Base-by-base conservation (phyloP, 208 protist genomes). In the Trypanosoma cruzi region DNA sequence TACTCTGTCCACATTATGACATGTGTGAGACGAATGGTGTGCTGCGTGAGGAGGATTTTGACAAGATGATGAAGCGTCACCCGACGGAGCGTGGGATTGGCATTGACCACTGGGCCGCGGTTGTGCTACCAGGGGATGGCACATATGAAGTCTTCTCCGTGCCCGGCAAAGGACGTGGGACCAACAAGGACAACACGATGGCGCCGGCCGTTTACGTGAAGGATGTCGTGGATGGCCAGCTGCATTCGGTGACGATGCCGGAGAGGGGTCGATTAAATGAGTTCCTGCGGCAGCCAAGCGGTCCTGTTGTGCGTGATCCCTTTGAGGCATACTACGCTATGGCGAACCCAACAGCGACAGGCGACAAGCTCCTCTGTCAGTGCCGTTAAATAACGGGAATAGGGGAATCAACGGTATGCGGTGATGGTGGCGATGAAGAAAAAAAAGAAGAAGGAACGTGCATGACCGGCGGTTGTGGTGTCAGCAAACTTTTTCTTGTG, bases 1-100 rank as follows among this genome's bases (percentile, higher is more conserved):
- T 97, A 22, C 37, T 96, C n/a, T 96, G 93, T 71, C 91, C 93
- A 5, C 89, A 96, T 67, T 82, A 93, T 57, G 90, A 95, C 65
- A 49, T 66, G 31, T 82, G 82, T 14, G 82, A 92, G 68, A 77
- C 64, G 52, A 93, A 96, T 60, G 86, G 86, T 26, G 70, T 92
- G n/a, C 75, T 77, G 24, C 84, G 90, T 16, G 69, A 79, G 46
- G 80, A 79, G 24, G 91, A 96, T 79, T 92, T 97, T 42, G 68
- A 78, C 22, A 80, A 82, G 50, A 96, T 97, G 93, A 54, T 96
- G 77, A 79, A 80, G 70, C 81, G 93, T n/a, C 93, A 97, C 81
- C 81, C 86, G 8, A 89, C 80, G 0, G 93, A 97, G 78, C 82
- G 86, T 20, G 92, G 93, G 20, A 86, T 97, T 63, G 81, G 76